Evolutionary conservation across 345 rosid species (phyloP).

Genomic region (Dipteronia sinensis): DNA sequence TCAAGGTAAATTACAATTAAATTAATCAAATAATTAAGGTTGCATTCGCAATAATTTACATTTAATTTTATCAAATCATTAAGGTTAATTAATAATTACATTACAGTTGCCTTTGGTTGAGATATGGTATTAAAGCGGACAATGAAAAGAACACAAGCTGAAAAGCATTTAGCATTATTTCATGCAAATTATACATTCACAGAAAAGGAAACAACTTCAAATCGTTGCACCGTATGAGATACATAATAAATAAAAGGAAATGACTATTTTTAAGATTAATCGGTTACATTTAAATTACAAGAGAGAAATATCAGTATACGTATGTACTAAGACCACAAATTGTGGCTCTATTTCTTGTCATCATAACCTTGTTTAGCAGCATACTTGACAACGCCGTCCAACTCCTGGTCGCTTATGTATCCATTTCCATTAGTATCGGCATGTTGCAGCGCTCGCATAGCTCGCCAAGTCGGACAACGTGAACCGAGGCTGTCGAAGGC

Average conservation of each 20-base stretch:
- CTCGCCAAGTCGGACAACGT: constrained; percentile 11
- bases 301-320: not conserved
- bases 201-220: not conserved
- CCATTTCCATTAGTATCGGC: constrained; percentile 25
- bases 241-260: no score
- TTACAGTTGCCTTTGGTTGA: not conserved
- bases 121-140: no score
- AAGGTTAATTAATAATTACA: not conserved
- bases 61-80: not conserved
- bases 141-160: no score
- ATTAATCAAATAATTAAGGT: no score
- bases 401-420: constrained; percentile 12
- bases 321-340: not conserved
- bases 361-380: constrained; percentile 4
- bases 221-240: no score
- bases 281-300: not conserved
- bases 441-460: constrained; percentile 10
- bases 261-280: not conserved
- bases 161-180: no score
- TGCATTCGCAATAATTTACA: no score
- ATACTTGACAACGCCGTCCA: constrained; percentile 12
- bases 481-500: constrained; percentile 28
- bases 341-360: not conserved
- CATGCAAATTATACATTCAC: no score
- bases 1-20: no score